Conservation (phyloP, 371 early-diverging fungal genomes). For the Mucor velutinosus region DNA sequence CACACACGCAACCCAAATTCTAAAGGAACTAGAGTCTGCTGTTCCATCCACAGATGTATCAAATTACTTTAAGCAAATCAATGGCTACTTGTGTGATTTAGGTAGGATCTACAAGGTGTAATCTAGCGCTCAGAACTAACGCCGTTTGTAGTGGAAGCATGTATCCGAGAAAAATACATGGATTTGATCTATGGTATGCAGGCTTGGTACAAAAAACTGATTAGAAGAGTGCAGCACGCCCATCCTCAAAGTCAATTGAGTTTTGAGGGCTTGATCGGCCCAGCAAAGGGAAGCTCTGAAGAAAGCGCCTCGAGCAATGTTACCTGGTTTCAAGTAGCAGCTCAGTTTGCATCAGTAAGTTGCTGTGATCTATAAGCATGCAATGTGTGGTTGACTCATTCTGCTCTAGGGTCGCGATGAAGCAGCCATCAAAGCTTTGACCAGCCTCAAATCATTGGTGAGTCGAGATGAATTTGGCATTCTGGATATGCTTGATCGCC, state of each 20-base stretch:
- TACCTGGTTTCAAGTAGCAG: slow-evolving; percentile 44
- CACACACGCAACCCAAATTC: slow-evolving; percentile 34
- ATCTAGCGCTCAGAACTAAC: background rate
- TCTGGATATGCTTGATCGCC: slow-evolving; percentile 34
- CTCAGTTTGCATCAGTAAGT: slow-evolving; percentile 37
- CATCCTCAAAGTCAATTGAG: slow-evolving; percentile 28
- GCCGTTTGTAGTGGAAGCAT: slow-evolving; percentile 25
- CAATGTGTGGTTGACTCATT: background rate
- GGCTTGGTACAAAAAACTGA: slow-evolving; percentile 38
- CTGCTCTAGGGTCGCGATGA: slow-evolving; percentile 34
- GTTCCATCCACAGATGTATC: slow-evolving; percentile 14
- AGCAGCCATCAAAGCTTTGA: slow-evolving; percentile 29
- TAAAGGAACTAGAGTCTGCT: slow-evolving; percentile 23
- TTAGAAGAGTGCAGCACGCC: slow-evolving; percentile 18
- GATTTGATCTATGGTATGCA: slow-evolving; percentile 46
- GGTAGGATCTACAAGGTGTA: background rate
- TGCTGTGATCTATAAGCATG: background rate
- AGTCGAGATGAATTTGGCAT: slow-evolving; percentile 28
- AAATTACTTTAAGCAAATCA: slow-evolving; percentile 29
- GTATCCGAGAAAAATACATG: slow-evolving; percentile 31
- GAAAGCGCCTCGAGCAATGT: background rate
- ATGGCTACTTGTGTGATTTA: slow-evolving; percentile 28
- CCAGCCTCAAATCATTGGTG: slow-evolving; percentile 6
- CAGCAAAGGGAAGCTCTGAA: slow-evolving; percentile 1
- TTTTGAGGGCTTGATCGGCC: slow-evolving; percentile 37